Evolutionary conservation across 1,284 basidiomycete species (phyloP).

Genomic region (Vanrija sp.): DNA sequence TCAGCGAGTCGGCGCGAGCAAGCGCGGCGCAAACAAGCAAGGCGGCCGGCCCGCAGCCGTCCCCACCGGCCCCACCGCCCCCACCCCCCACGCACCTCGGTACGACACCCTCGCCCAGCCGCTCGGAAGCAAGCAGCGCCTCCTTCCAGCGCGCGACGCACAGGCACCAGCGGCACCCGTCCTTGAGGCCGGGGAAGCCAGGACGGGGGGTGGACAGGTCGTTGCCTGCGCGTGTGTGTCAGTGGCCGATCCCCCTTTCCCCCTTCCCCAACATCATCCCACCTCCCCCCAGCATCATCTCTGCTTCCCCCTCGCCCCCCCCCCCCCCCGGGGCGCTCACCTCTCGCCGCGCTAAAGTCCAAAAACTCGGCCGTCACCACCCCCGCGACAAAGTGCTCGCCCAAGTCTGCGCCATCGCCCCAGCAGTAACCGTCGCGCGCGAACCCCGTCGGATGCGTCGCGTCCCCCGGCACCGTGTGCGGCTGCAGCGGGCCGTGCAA

Average conservation of each 20-base stretch:
- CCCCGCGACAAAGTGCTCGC: slow-evolving; percentile 41
- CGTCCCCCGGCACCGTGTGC: slow-evolving; percentile 29
- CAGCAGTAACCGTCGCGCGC: slow-evolving; percentile 44
- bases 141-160: slow-evolving; percentile 50
- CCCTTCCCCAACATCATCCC: slow-evolving; percentile 1
- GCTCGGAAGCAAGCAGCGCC: slow-evolving; percentile 39
- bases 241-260: background rate
- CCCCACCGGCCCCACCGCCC: too few species aligned
- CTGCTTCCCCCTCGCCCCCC: too few species aligned
- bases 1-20: too few species aligned
- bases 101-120: slow-evolving; percentile 38
- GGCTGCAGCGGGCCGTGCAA: slow-evolving; percentile 38
- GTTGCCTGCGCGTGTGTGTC: slow-evolving; percentile 35
- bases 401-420: slow-evolving; percentile 33
- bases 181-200: slow-evolving; percentile 38
- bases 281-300: too few species aligned
- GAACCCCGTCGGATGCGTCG: slow-evolving; percentile 40
- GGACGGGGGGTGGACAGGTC: slow-evolving; percentile 38
- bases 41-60: too few species aligned
- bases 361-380: slow-evolving; percentile 44
- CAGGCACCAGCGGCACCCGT: slow-evolving; percentile 48
- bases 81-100: slow-evolving; percentile 28
- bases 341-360: slow-evolving; percentile 37
- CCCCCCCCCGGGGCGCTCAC: too few species aligned
- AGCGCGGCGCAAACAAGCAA: too few species aligned